These are phyloP conservation scores for Globisporangium cystogenes DNA, from an alignment of 352 stramenopile species.

Conservation along the genomic window DNA sequence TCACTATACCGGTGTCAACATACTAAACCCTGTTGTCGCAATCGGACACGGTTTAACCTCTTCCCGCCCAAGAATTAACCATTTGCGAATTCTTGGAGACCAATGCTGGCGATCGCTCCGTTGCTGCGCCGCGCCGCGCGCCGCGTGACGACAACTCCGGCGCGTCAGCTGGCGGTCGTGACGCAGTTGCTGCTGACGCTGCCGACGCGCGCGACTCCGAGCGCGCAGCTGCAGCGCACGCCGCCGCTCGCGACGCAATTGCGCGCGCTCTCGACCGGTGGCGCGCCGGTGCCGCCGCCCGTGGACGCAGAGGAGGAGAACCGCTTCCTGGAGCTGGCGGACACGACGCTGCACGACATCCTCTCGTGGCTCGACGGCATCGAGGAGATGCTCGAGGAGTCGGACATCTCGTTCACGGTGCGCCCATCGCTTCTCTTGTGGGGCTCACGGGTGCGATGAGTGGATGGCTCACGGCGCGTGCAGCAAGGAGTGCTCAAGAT, in stretches of 20 bases:
- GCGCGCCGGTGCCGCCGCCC: background rate
- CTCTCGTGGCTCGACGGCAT: constrained; percentile 77
- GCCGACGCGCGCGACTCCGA: background rate
- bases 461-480: constrained; percentile 1
- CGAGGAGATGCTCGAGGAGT: constrained; percentile 83
- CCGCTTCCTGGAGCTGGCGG: constrained; percentile 74
- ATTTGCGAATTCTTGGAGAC: too few relatives aligned
- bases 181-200: background rate
- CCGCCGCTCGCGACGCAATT: background rate
- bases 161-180: background rate
- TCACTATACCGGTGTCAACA: too few relatives aligned
- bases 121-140: constrained; percentile 6
- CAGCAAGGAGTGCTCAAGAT: constrained; percentile 96
- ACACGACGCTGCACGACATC: constrained; percentile 69
- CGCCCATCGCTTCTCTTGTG: too few relatives aligned
- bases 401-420: constrained; percentile 75
- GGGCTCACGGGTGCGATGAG: too few relatives aligned
- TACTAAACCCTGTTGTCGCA: too few relatives aligned
- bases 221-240: background rate
- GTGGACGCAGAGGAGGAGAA: constrained; percentile 51
- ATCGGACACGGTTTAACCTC: too few relatives aligned
- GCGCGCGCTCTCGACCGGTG: background rate
- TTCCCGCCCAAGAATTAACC: too few relatives aligned
- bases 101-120: constrained; percentile 2
- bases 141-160: constrained; percentile 1